phyloP scores from a whole-genome alignment of 2,329 filamentous ascomycete genomes.

The Fusarium luffae region DNA sequence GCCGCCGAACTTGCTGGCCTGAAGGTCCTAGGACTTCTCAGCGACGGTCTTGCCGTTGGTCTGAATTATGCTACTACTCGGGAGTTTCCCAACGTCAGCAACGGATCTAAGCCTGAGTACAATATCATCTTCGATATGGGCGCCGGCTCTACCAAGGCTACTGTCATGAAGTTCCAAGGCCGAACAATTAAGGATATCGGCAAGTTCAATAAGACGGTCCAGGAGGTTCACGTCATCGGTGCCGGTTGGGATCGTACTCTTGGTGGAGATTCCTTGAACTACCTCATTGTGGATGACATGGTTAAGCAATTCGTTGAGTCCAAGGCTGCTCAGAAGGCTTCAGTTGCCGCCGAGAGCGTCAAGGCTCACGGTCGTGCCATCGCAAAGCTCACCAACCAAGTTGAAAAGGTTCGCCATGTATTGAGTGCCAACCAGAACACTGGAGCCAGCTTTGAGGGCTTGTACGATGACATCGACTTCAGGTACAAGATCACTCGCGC shows the following conservation, averaged over 20 bases:
- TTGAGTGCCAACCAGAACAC: slow-evolving; percentile 93
- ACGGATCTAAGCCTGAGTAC: slow-evolving; percentile 87
- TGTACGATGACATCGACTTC: slow-evolving; percentile 94
- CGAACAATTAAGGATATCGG: slow-evolving; percentile 90
- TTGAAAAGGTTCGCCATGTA: slow-evolving; percentile 86
- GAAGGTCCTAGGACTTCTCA: slow-evolving; percentile 85
- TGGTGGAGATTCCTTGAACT: slow-evolving; percentile 89
- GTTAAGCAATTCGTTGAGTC: slow-evolving; percentile 80
- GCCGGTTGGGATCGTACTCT: slow-evolving; percentile 89
- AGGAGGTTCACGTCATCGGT: slow-evolving; percentile 91
- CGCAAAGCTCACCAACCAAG: slow-evolving; percentile 92
- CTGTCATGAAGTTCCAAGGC: slow-evolving; percentile 89
- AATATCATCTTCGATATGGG: slow-evolving; percentile 99
- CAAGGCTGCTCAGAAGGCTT: slow-evolving; percentile 72
- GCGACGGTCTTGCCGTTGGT: slow-evolving; percentile 90
- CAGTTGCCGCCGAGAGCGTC: slow-evolving; percentile 71
- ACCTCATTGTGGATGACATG: slow-evolving; percentile 90
- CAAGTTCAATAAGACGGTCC: slow-evolving; percentile 94
- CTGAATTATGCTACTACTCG: slow-evolving; percentile 94
- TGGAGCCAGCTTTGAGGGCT: slow-evolving; percentile 81
- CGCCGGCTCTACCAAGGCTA: slow-evolving; percentile 91
- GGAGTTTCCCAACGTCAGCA: slow-evolving; percentile 85
- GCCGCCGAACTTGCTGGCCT: slow-evolving; percentile 90
- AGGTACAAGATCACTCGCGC: slow-evolving; percentile 85
- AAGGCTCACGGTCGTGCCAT: slow-evolving; percentile 83